These are phyloP conservation scores for Ceratobasidium sp. DNA, from an alignment of 1,284 basidiomycete species.

Conservation along the genomic window DNA sequence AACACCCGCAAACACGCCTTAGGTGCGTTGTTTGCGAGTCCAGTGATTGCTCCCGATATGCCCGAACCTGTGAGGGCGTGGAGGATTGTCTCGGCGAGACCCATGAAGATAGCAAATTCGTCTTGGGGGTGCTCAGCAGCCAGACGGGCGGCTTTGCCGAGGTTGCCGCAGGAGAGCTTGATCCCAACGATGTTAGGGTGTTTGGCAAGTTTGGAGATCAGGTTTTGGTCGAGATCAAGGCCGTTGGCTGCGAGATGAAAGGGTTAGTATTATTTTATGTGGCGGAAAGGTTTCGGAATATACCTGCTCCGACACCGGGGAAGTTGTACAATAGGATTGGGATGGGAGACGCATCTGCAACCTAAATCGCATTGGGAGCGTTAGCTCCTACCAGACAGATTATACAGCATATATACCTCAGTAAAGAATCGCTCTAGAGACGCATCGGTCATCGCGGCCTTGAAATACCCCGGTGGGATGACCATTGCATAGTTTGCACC, in stretches of 20 bases:
- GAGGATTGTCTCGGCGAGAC: constrained; percentile 50
- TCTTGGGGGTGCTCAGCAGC: constrained; percentile 39
- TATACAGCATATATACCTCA: constrained; percentile 60
- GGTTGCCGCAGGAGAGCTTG: constrained; percentile 50
- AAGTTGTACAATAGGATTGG: constrained; percentile 52
- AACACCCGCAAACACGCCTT: constrained; percentile 52
- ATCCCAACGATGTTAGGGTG: constrained; percentile 51
- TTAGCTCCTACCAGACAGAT: background rate
- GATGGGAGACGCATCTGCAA: constrained; percentile 49
- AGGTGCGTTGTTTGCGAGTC: constrained; percentile 56
- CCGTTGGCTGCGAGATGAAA: constrained; percentile 24
- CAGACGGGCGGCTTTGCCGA: constrained; percentile 43
- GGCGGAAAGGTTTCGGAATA: background rate
- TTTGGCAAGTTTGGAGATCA: constrained; percentile 49
- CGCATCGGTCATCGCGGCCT: constrained; percentile 61
- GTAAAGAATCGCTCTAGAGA: constrained; percentile 75
- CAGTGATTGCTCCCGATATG: constrained; percentile 56
- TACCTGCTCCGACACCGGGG: constrained; percentile 49
- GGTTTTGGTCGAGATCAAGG: constrained; percentile 49
- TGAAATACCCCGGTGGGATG: constrained; percentile 50
- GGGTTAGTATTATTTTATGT: no score
- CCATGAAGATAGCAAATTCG: constrained; percentile 50
- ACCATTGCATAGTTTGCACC: constrained; percentile 50
- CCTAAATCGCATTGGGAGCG: constrained; percentile 8
- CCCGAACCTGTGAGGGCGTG: constrained; percentile 45